Evolutionary conservation across 2,329 filamentous ascomycete species (phyloP).

Genomic region (Ophiostoma montium): DNA sequence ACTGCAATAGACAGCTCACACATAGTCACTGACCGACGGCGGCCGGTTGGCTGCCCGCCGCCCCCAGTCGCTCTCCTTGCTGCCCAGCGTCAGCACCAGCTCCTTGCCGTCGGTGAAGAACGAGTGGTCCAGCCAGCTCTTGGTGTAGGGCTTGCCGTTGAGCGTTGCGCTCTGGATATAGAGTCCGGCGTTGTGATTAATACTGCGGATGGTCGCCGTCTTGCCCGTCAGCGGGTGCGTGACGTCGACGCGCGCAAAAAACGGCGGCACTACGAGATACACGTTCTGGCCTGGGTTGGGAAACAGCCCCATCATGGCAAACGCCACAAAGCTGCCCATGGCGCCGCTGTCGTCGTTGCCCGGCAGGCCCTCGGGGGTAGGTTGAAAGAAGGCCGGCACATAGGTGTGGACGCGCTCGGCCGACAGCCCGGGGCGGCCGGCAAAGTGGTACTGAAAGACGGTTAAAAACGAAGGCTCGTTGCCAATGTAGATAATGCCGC

Average conservation of each 20-base stretch:
- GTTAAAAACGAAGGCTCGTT: conserved; percentile 38
- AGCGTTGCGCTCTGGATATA: conserved; percentile 27
- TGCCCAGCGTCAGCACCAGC: not conserved
- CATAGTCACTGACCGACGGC: too few species aligned
- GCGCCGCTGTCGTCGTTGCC: conserved; percentile 48
- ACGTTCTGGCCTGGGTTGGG: conserved; percentile 42
- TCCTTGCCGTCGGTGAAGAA: conserved; percentile 43
- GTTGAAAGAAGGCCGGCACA: conserved; percentile 47
- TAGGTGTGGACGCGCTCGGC: conserved; percentile 40
- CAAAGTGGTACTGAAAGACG: conserved; percentile 45
- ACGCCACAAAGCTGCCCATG: conserved; percentile 39
- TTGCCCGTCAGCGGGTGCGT: conserved; percentile 33
- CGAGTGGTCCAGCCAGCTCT: conserved; percentile 19
- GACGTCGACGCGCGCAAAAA: conserved; percentile 38
- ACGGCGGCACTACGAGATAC: conserved; percentile 43
- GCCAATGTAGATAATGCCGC: conserved; percentile 15
- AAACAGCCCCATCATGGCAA: conserved; percentile 43
- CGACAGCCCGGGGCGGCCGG: conserved; percentile 37
- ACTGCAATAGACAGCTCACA: too few species aligned
- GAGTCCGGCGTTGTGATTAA: conserved; percentile 24
- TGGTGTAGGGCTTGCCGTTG: conserved; percentile 38
- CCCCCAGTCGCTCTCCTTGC: not conserved
- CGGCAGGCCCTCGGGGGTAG: conserved; percentile 39
- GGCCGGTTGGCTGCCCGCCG: too few species aligned
- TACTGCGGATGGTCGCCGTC: conserved; percentile 34